Percentiles rank a stretch among this genome's conserved stretches.
These are phyloP conservation scores for Xylariaceae sp. DNA, from an alignment of 2,329 filamentous ascomycete genomes.

Conservation along the genomic window DNA sequence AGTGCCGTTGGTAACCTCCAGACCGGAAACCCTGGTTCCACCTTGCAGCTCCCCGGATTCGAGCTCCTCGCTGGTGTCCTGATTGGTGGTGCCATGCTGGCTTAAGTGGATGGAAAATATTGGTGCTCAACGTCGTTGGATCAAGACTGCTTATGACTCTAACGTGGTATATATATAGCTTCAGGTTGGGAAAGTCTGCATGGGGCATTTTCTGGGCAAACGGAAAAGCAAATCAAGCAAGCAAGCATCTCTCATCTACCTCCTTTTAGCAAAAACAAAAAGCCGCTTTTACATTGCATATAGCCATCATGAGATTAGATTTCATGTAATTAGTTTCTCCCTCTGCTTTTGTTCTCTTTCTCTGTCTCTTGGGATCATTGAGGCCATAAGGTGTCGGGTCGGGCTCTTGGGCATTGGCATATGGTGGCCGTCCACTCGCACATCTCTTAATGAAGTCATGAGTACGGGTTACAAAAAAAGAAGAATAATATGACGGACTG, in stretches of 20 bases:
- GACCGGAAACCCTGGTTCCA: conserved; percentile 20
- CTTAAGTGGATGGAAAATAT: neutral
- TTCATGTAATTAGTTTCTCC: no score
- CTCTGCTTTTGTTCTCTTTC: no score
- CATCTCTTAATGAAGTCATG: no score
- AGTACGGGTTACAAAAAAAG: no score
- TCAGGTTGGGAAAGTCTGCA: neutral
- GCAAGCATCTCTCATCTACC: neutral
- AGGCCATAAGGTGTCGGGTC: no score
- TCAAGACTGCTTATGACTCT: neutral
- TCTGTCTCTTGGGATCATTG: no score
- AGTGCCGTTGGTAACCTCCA: conserved; percentile 25
- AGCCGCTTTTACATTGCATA: no score
- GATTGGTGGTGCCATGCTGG: conserved; percentile 25
- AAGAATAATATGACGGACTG: no score
- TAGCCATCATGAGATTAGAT: no score
- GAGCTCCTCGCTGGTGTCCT: conserved; percentile 26
- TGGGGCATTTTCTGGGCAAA: neutral
- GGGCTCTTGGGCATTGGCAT: no score
- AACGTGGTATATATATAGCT: neutral
- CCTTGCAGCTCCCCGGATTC: conserved; percentile 14
- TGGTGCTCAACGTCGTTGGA: neutral
- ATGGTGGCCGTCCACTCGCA: no score
- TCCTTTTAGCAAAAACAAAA: neutral
- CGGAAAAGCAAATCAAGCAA: neutral